Base-by-base conservation (phyloP, 164 flowering plant species). In the Kalanchoe fedtschenkoi region DNA sequence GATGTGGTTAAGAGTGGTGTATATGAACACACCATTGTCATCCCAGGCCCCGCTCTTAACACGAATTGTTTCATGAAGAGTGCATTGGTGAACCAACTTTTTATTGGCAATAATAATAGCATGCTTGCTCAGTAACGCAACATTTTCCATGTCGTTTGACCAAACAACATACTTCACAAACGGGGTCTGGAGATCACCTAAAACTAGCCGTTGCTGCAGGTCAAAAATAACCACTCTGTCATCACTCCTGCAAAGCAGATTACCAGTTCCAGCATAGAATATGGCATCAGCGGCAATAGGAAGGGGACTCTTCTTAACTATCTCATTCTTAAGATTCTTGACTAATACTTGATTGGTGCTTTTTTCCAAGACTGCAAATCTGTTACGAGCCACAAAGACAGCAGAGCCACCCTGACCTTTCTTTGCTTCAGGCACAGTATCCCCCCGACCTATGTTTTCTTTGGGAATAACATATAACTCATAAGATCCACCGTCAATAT, bases 111-210 rank as follows among this genome's bases (percentile, higher is more conserved):
- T 83, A 26, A 85, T 69, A 26, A 91, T 88, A 9, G 96, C 77
- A 74, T 91, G 97, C 67, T 91, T 89, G 71, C 97, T 84, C 33
- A 91, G 91, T 71, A 91, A 76, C 30, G 97, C 97, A 65, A 91
- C 92, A 65, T 59, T 83, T 68, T 91, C 96, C 90, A 91, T 83
- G 74, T 91, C 97, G 70, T 74, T 84, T 19, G 96, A 89, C 96
- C 97, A 91, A 35, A 85, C 83, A 69, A 87, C 75, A 64, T 86
- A 88, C 77, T 83, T 85, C 29, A 91, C 74, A 76, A 81, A 83
- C 30, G 96, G 83, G 19, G 88, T 78, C 66, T 81, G 96, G 59
- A 91, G 88, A 42, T 91, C 97, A 26, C 97, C 96, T 68, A 91
- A 83, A 67, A 91, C 74, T 47, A 77, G 68, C 70, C 90, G 79